Base-by-base conservation (phyloP, 495 filamentous ascomycete species). In the Filosporella fistucella region DNA sequence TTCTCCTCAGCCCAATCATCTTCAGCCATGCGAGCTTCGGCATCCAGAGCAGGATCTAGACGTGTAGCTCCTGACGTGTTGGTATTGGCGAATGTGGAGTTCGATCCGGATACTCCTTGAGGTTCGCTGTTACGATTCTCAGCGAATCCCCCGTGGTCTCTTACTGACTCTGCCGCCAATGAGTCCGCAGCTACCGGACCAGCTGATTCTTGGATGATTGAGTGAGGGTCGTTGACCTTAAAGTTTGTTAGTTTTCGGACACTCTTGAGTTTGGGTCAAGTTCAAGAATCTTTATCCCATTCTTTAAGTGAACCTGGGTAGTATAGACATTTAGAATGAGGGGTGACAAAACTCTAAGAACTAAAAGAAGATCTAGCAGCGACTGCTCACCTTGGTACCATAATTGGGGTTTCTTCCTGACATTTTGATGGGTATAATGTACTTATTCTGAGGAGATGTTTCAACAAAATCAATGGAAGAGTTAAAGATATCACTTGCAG, bases 101-200 rank as follows among this genome's bases (percentile, higher is more conserved):
- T 60, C 40, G 44, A 46, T 42, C 72, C 68, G 3, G 66, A 64
- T 37, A 78, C 70, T 12, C 65, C 62, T 42, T 70, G 61, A 17
- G 77, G 72, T 28, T 74, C 66, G 9, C 71, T 68, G 26, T 72
- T 62, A 11, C 70, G 68, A 64, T 81, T 78, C 34, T 68, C 58
- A 25, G 63, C 62, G 66, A 79, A 85, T 23, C 56, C 58, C 47
- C 80, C 80, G 37, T 72, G 72, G 13, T 55, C 37, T 30, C 66
- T 63, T 41, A 71, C 60, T 11, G 82, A 85, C 52, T 85, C 77
- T 35, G 73, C 81, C 24, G 82, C 82, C 25, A 86, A 76, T 28
- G 80, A 84, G 64, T 85, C 82, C 36, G 70, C 76, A 24, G 76
- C 63, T 11, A 85, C 59, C 34, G 76, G 63, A 47, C 82, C 81